These are phyloP conservation scores for Biscutella laevigata DNA, from an alignment of 441 rosid genomes.

Conservation along the genomic window DNA sequence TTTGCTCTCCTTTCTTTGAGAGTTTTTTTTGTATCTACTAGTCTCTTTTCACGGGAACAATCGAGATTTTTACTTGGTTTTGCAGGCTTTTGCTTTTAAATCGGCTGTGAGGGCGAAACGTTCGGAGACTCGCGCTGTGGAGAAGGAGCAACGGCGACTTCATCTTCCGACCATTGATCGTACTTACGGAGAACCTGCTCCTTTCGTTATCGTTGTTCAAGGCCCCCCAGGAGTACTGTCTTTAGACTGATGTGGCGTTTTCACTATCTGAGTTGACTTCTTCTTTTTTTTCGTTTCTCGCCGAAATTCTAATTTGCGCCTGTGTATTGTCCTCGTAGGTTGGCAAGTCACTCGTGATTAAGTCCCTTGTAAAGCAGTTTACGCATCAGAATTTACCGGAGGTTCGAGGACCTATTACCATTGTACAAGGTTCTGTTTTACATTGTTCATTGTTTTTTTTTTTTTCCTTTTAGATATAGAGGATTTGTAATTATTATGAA, in stretches of 20 bases:
- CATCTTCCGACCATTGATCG: slow-evolving; percentile 73
- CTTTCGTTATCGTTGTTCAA: slow-evolving; percentile 80
- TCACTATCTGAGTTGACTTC: not conserved
- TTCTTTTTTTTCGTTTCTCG: not conserved
- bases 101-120: slow-evolving; percentile 63
- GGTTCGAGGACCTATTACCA: slow-evolving; percentile 76
- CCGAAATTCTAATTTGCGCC: too few relatives aligned
- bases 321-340: slow-evolving; percentile 40
- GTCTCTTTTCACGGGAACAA: not conserved
- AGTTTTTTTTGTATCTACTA: too few relatives aligned
- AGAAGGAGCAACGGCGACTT: slow-evolving; percentile 81
- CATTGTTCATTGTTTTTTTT: not conserved
- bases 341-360: slow-evolving; percentile 81
- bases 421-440: slow-evolving; percentile 58
- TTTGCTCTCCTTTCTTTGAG: not conserved
- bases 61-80: not conserved
- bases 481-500: not conserved
- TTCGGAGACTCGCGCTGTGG: slow-evolving; percentile 52
- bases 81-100: slow-evolving; percentile 53
- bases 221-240: slow-evolving; percentile 73
- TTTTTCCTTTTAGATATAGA: not conserved
- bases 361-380: slow-evolving; percentile 71
- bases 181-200: slow-evolving; percentile 68
- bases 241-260: not conserved
- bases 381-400: slow-evolving; percentile 72